Base-by-base conservation (phyloP, 192 early-diverging fungal genomes). In the Allomyces arbusculus region DNA sequence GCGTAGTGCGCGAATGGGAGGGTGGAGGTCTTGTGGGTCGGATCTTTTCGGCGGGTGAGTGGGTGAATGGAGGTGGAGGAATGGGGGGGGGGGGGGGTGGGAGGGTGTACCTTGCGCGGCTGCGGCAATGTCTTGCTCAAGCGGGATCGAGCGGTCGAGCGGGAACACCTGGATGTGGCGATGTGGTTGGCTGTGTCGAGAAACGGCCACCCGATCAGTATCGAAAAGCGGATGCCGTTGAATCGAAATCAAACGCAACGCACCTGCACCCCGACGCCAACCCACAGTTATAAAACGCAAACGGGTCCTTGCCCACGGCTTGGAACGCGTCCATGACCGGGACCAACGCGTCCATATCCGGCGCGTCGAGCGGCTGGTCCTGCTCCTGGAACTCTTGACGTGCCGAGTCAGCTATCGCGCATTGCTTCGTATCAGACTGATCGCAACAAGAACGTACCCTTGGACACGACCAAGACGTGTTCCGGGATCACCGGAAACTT, bases 201-300 rank as follows among this genome's bases (percentile, higher is more conserved):
- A 40, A 40, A 8, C 33, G 7, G 3, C 33, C 33, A 7, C 33
- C 33, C 7, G 33, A 7, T 40, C 33, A 22, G 23, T 33, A 44
- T 19, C 44, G 7, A 66, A 63, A 7, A 26, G 11, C 23, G n/a
- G 24, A 61, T 24, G 10, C 8, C 61, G 62, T 65, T 14, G 61
- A 66, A 65, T 58, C 24, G 33, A 25, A 11, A 63, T 19, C 10
- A 63, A 26, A 4, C 19, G 55, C 45, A 45, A 2, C 6, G 22
- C 5, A 79, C 77, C 77, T 79, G 24, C 78, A 77, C 24, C 82
- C 82, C 10, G 80, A 80, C 24, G 63, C 24, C 10, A 69, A 61
- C 63, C 82, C 82, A 69, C 82, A 84, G 62, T 84, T 84, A 63
- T 76, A 84, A 63, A 79, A 82, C 4, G 78, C 76, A 12, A 84